These are phyloP conservation scores for Phoma herbarum DNA, from an alignment of 2,329 filamentous ascomycete genomes.

Conservation along the genomic window DNA sequence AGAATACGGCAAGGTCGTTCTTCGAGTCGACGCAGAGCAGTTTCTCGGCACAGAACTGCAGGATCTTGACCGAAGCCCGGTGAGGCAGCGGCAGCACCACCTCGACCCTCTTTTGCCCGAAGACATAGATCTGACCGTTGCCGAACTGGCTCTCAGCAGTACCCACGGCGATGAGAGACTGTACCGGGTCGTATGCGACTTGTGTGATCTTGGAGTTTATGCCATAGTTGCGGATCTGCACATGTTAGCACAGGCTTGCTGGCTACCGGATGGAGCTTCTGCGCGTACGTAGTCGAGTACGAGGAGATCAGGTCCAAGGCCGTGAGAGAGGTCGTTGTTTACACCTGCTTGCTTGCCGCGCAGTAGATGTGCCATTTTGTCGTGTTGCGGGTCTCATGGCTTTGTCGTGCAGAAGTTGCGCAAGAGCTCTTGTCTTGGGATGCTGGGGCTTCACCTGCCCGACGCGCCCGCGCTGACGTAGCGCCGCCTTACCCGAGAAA, in stretches of 20 bases:
- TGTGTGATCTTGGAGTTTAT: constrained; percentile 74
- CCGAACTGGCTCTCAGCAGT: constrained; percentile 89
- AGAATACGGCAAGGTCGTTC: constrained; percentile 86
- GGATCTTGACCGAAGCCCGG: constrained; percentile 75
- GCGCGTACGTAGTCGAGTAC: constrained; percentile 76
- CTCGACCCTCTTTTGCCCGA: constrained; percentile 82
- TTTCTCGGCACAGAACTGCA: constrained; percentile 88
- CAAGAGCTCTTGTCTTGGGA: constrained; percentile 21
- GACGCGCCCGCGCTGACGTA: constrained; percentile 18
- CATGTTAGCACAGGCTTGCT: constrained; percentile 28
- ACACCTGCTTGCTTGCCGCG: constrained; percentile 94
- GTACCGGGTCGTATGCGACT: constrained; percentile 89
- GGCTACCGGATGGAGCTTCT: constrained; percentile 22
- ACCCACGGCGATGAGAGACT: constrained; percentile 90
- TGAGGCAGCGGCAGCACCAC: constrained; percentile 76
- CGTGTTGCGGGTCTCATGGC: constrained; percentile 41
- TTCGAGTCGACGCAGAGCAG: constrained; percentile 84
- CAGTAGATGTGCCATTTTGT: constrained; percentile 82
- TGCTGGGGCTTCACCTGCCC: constrained; percentile 7
- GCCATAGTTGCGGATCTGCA: constrained; percentile 55
- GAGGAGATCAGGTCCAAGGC: constrained; percentile 80
- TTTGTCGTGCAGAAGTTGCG: constrained; percentile 26
- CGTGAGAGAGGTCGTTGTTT: constrained; percentile 86
- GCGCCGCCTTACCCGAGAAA: constrained; percentile 18
- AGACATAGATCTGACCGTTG: constrained; percentile 85